Evolutionary conservation across 2,329 filamentous ascomycete genomes (phyloP).

Genomic region (Fusarium chuoi): DNA sequence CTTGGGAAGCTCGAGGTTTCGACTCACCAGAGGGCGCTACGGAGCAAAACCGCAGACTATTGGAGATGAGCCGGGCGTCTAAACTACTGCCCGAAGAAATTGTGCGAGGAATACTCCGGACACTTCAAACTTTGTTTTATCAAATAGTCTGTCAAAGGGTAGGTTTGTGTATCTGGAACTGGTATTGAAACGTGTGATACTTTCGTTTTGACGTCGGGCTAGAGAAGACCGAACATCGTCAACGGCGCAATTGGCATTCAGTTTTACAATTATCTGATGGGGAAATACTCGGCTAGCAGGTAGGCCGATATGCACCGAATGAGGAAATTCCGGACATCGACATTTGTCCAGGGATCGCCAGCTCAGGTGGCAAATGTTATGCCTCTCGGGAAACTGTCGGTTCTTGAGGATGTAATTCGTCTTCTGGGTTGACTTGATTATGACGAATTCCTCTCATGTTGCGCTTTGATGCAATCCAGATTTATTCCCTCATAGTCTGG

Average conservation of each 20-base stretch:
- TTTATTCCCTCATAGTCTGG: neutral
- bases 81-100: neutral
- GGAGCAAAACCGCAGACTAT: constrained; percentile 6
- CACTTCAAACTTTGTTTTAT: neutral
- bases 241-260: neutral
- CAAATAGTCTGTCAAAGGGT: neutral
- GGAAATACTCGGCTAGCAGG: too few relatives aligned
- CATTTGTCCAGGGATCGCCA: neutral
- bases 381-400: neutral
- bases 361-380: neutral
- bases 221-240: neutral
- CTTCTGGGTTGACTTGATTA: neutral
- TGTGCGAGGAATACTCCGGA: neutral
- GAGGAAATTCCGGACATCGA: neutral
- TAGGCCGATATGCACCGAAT: neutral
- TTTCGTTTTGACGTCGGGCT: neutral
- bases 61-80: constrained; percentile 19
- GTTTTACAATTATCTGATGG: neutral
- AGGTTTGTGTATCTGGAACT: neutral
- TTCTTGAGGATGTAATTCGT: neutral
- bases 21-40: constrained; percentile 7
- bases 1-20: constrained; percentile 44
- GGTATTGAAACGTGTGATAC: neutral
- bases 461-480: neutral
- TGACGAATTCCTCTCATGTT: neutral